These are phyloP conservation scores for Triticum monococcum DNA, from an alignment of 176 grass and related monocot genomes.

Conservation along the genomic window DNA sequence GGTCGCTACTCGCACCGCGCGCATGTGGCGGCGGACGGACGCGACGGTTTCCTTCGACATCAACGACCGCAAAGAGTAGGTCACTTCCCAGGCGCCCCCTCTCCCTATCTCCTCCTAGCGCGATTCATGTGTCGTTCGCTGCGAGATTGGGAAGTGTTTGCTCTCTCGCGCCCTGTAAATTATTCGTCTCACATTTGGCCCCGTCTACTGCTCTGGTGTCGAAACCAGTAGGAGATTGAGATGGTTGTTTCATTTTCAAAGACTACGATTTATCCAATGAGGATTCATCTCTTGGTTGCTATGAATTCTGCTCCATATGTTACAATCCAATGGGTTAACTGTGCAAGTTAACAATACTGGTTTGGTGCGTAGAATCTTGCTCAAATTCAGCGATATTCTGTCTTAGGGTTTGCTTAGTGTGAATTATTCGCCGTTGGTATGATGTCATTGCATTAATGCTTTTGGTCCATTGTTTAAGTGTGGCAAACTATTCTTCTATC, in stretches of 20 bases:
- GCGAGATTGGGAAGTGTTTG: neutral
- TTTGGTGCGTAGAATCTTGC: neutral
- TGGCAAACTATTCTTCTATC: neutral
- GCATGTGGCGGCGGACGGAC: constrained; percentile 2
- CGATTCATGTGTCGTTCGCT: constrained; percentile 8
- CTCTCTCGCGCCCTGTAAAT: neutral
- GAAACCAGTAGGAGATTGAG: neutral
- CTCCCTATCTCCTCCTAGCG: neutral
- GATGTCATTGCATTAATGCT: neutral
- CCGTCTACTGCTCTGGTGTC: neutral
- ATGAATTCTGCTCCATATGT: neutral
- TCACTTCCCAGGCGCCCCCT: constrained; percentile 10
- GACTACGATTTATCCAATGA: neutral
- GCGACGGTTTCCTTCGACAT: constrained; percentile 87
- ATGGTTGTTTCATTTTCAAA: neutral
- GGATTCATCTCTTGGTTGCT: neutral
- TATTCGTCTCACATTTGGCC: neutral
- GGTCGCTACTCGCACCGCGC: neutral
- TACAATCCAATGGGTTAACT: neutral
- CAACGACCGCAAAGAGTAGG: constrained; percentile 68
- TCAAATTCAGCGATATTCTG: neutral
- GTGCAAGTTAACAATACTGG: neutral
- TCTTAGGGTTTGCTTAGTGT: neutral
- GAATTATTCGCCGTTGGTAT: neutral
- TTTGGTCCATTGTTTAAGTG: neutral